Evolutionary conservation across 176 grass and related monocot genomes (phyloP).

Genomic region (Lolium rigidum): DNA sequence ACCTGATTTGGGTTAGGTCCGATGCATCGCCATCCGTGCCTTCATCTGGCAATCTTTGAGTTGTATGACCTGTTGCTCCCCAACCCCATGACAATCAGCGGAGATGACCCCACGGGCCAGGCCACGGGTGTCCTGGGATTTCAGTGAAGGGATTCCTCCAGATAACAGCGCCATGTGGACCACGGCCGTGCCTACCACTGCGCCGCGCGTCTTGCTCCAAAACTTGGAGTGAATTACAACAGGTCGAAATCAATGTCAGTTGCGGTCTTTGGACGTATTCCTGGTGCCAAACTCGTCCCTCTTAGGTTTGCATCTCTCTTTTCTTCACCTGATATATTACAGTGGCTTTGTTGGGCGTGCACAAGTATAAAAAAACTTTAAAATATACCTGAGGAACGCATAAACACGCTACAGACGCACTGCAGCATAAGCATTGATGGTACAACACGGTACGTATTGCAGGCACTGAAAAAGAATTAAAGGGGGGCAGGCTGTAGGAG

Average conservation of each 20-base stretch:
- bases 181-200: slow-evolving; percentile 2
- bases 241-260: not conserved
- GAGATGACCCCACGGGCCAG: not conserved
- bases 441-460: slow-evolving; percentile 21
- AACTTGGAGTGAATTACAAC: not conserved
- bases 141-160: slow-evolving; percentile 1
- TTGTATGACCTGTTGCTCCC: slow-evolving; percentile 19
- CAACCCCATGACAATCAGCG: slow-evolving; percentile 18
- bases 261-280: not conserved
- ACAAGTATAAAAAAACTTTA: not conserved
- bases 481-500: slow-evolving; percentile 15
- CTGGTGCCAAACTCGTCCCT: not conserved
- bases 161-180: slow-evolving; percentile 16
- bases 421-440: not conserved
- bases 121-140: slow-evolving; percentile 17
- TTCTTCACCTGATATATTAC: not conserved
- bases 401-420: not conserved
- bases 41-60: slow-evolving; percentile 14
- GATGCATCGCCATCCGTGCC: not conserved
- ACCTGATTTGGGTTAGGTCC: not conserved
- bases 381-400: not conserved
- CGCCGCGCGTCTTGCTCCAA: not conserved
- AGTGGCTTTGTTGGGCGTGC: not conserved
- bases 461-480: not conserved
- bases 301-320: not conserved